A percentile compares a stretch with the other conserved stretches of the same genome.
phyloP scores from a whole-genome alignment of 495 filamentous ascomycete genomes.

The Aspergillus biplanus region DNA sequence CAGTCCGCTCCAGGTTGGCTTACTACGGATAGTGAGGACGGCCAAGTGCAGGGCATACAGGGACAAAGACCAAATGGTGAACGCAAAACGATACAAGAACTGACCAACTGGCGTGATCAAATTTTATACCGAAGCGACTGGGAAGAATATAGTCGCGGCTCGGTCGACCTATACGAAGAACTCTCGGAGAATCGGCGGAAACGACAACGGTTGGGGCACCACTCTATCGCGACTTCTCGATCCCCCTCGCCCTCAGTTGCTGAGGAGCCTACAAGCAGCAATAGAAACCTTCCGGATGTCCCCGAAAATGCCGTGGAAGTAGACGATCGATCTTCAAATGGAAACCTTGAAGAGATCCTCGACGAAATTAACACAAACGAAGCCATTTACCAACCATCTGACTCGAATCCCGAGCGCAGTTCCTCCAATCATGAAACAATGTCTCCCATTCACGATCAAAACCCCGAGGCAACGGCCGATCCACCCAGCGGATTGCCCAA shows the following conservation, averaged over 20 bases:
- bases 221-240: constrained; percentile 2
- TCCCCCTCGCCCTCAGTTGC: neutral
- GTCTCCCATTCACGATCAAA: no score
- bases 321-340: neutral
- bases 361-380: neutral
- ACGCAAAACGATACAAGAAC: constrained; percentile 36
- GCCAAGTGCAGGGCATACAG: constrained; percentile 23
- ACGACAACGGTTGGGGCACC: constrained; percentile 23
- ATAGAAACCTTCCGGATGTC: neutral
- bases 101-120: constrained; percentile 50
- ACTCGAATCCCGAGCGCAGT: neutral
- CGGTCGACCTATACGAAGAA: constrained; percentile 35
- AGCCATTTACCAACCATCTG: neutral
- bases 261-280: neutral
- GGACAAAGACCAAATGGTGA: constrained; percentile 25
- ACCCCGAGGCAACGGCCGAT: no score
- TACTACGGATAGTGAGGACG: constrained; percentile 13
- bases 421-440: no score
- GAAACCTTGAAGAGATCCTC: neutral
- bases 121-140: constrained; percentile 51
- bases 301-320: neutral
- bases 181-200: constrained; percentile 41
- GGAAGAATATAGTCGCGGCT: constrained; percentile 48
- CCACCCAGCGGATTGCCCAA: neutral
- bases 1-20: constrained; percentile 26